These are phyloP conservation scores for Fusarium robinianum DNA, from an alignment of 2,329 filamentous ascomycete genomes.

Conservation along the genomic window DNA sequence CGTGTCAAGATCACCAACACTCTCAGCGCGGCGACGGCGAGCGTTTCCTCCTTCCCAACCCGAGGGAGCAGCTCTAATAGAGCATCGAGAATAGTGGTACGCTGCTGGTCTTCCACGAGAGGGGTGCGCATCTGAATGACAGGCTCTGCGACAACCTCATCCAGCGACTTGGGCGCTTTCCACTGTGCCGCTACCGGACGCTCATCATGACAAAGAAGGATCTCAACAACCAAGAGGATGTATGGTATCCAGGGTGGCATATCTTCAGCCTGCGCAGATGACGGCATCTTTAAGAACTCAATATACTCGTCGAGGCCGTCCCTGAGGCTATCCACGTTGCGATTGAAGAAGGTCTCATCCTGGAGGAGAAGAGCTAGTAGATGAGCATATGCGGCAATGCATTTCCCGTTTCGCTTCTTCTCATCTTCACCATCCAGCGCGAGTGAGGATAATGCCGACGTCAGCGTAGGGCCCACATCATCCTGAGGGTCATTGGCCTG, in stretches of 20 bases:
- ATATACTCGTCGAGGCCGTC: conserved; percentile 78
- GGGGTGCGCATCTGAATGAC: conserved; percentile 66
- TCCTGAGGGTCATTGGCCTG: conserved; percentile 60
- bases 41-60: conserved; percentile 82
- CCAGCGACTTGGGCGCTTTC: conserved; percentile 60
- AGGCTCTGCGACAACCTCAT: conserved; percentile 55
- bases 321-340: conserved; percentile 73
- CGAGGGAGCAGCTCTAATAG: conserved; percentile 84
- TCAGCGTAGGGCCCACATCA: conserved; percentile 81
- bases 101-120: conserved; percentile 61
- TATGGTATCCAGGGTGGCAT: conserved; percentile 92
- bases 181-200: conserved; percentile 76
- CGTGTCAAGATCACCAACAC: conserved; percentile 88
- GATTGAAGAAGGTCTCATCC: conserved; percentile 77
- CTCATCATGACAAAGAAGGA: conserved; percentile 85
- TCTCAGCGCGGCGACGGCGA: conserved; percentile 82
- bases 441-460: conserved; percentile 79
- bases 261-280: conserved; percentile 71
- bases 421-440: conserved; percentile 64
- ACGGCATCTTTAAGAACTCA: conserved; percentile 73
- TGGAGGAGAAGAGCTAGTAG: conserved; percentile 86
- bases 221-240: conserved; percentile 87
- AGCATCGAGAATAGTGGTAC: conserved; percentile 71
- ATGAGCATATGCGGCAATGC: conserved; percentile 87
- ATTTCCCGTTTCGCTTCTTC: conserved; percentile 64